Evolutionary conservation across 148 eudicot genomes (phyloP), one percentile per base, ranked within the genome.

Genomic region (Cornus kousa): DNA sequence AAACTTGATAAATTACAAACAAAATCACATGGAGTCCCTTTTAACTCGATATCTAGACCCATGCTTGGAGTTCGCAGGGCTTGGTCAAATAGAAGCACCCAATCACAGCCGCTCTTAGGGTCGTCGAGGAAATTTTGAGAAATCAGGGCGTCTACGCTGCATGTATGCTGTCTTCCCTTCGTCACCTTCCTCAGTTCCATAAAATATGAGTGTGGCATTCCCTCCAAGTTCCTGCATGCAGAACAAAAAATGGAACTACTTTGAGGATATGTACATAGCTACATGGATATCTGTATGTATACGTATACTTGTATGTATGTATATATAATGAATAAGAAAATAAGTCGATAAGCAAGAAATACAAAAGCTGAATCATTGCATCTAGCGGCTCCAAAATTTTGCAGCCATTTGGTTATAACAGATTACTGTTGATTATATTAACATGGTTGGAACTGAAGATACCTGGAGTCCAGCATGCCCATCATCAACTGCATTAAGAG

Each of bases 391-490:
- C 53, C 69, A 37, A 10, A 11, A 62, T 1, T 57, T 62, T 40
- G 77, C 50, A 74, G 12, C 9, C 39, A 59, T 31, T 7, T 16
- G 64, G 17, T 5, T 53, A 28, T 73, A 50, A 33, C 60, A 67
- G 39, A 7, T 68, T 12, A 66, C 24, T 10, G 19, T 62, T 68
- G 53, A n/a, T 68, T 1, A 17, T 32, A 37, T 13, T 57, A 60
- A 19, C 23, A 33, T 31, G 46, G 55, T 59, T 13, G 23, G 73
- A 17, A 4, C n/a, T 28, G n/a, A 50, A 55, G 39, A 28, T 81
- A 96, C 99, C 94, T 93, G 99, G 68, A 92, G 98, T 82, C 99
- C 98, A 62, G 97, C 92, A 96, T 93, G 97, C 33, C 99, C 98
- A 80, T 96, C 99, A 80, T 96, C 99, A 50, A 84, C 95, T 31